Percentiles rank a stretch among this genome's conserved stretches.
phyloP scores from a whole-genome alignment of 2,329 filamentous ascomycete genomes.

The Thielaviopsis punctulata region DNA sequence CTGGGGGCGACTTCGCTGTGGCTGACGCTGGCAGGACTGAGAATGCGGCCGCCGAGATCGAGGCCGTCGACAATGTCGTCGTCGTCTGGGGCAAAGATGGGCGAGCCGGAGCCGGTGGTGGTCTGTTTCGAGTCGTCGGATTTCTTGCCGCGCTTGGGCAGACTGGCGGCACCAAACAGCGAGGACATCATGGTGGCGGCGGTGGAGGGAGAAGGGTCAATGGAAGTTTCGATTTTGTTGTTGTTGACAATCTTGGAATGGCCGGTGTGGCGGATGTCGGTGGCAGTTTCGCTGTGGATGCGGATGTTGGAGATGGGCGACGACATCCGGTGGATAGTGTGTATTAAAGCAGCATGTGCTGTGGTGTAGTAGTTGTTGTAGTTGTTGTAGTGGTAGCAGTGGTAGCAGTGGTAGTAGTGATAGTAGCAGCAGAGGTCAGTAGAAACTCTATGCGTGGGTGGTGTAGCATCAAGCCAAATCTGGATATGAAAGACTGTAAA shows the following conservation, averaged over 20 bases:
- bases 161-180: conserved; percentile 4
- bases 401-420: too few relatives aligned
- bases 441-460: too few relatives aligned
- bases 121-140: not conserved
- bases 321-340: conserved; percentile 1
- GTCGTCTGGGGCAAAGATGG: conserved; percentile 7
- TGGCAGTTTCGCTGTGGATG: conserved; percentile 2
- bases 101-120: not conserved
- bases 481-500: not conserved
- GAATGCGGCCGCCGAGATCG: conserved; percentile 2
- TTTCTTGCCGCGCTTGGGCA: conserved; percentile 3
- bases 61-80: conserved; percentile 11
- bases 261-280: not conserved
- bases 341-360: not conserved
- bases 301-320: not conserved
- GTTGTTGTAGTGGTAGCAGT: not conserved
- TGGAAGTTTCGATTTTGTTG: not conserved
- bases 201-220: not conserved
- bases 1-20: not conserved
- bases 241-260: conserved; percentile 9
- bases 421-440: too few relatives aligned
- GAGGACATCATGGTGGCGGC: conserved; percentile 9
- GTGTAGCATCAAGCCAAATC: not conserved
- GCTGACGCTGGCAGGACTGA: not conserved
- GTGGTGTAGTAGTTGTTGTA: not conserved